Conservation (phyloP, 2,329 filamentous ascomycete species). For the Colletotrichum sp. region DNA sequence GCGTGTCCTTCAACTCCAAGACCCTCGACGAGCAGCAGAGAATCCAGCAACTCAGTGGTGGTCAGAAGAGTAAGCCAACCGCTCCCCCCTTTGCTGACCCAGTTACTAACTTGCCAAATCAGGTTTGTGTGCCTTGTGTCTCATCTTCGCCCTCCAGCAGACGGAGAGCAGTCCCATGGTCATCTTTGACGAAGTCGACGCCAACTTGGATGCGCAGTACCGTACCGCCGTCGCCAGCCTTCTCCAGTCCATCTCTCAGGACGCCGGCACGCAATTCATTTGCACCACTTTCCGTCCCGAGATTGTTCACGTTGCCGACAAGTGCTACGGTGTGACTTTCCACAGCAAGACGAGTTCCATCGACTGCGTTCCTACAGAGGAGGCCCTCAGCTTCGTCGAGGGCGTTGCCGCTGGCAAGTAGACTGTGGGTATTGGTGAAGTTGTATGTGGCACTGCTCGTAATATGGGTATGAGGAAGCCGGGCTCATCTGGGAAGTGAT, state of each 20-base stretch:
- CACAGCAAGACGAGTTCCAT: conserved; percentile 94
- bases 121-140: conserved; percentile 94
- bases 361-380: conserved; percentile 85
- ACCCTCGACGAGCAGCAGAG: conserved; percentile 94
- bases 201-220: conserved; percentile 97
- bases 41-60: conserved; percentile 95
- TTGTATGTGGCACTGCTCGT: not conserved
- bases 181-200: conserved; percentile 98
- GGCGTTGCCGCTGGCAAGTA: conserved; percentile 59
- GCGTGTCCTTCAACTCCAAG: conserved; percentile 98
- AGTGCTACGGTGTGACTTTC: conserved; percentile 96
- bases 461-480: not conserved
- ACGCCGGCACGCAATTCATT: conserved; percentile 82
- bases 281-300: conserved; percentile 98
- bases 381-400: conserved; percentile 93
- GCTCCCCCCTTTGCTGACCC: not conserved
- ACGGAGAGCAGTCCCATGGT: conserved; percentile 98
- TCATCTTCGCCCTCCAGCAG: conserved; percentile 98
- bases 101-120: conserved; percentile 23
- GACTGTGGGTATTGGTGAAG: not conserved
- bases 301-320: conserved; percentile 93
- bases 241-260: conserved; percentile 77
- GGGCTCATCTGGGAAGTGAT: not conserved
- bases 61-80: conserved; percentile 83
- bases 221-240: conserved; percentile 93